Base-by-base conservation (phyloP, 208 protist species). In the Leishmania tarentolae region DNA sequence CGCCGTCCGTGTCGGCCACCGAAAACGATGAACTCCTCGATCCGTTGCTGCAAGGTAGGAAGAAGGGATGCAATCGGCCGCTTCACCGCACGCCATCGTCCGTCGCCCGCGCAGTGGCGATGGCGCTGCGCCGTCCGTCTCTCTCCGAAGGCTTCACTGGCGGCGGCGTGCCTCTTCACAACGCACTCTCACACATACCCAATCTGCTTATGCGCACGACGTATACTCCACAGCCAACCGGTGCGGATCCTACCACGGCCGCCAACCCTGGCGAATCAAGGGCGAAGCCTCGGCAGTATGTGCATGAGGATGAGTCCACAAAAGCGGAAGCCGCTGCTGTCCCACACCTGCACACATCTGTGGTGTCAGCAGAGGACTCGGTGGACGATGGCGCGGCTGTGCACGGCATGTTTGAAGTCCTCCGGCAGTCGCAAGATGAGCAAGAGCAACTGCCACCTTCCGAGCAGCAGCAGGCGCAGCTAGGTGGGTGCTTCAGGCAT, bases 41-140 rank as follows among this genome's bases (percentile, higher is more conserved):
- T 46, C 21, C 65, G 65, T 70, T 28, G n/a, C 65, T 37, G 65
- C 37, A 44, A n/a, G 37, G 21, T 21, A 28, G 31, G 31, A 44
- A 15, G 17, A 40, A 40, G 0, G 37, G 8, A 17, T 70, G 17
- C 0, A 52, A 44, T 53, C 69, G 69, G 0, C 11, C 28, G 35
- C 52, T 59, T 31, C 73, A 65, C 5, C 73, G 73, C 73, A 77
- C 73, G 35, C 31, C 73, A 28, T 77, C 73, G n/a, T 57, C 73
- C n/a, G 50, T 77, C 52, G 73, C 73, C 35, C 73, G 73, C 15
- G 73, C 52, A 5, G 73, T 77, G 15, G 73, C 73, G 15, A 37
- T 21, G 37, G 73, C 35, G 19, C 46, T 77, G 52, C 47, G 47
- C 2, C 46, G 31, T 19, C 52, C 31, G 19, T 35, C 35, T 3